Conservation (phyloP, 2,329 filamentous ascomycete genomes). For the Aspergillus sp. region DNA sequence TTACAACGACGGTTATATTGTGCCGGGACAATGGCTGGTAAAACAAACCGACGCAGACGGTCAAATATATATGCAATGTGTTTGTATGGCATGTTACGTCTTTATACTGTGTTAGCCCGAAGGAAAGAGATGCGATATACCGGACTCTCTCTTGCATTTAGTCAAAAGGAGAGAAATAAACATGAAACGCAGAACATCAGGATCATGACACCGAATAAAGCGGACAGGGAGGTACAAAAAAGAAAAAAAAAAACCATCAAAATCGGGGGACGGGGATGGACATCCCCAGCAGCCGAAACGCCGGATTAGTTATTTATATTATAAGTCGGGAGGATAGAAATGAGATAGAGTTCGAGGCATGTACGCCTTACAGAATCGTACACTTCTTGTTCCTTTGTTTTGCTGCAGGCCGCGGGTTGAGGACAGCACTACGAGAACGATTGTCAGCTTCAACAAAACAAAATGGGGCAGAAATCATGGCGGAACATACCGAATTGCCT, state of each 20-base stretch:
- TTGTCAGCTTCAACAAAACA: neutral
- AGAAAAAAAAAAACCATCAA: conserved; percentile 25
- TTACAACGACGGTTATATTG: no score
- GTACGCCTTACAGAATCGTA: conserved; percentile 41
- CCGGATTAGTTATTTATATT: conserved; percentile 42
- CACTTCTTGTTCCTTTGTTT: conserved; percentile 50
- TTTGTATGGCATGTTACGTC: conserved; percentile 28
- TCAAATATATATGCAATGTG: conserved; percentile 16
- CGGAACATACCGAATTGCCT: conserved; percentile 82
- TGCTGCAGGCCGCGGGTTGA: conserved; percentile 48
- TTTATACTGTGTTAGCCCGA: conserved; percentile 24
- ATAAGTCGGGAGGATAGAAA: conserved; percentile 27
- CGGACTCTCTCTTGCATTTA: conserved; percentile 14
- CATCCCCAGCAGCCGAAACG: conserved; percentile 32
- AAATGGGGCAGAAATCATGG: neutral
- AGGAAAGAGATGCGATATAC: conserved; percentile 11
- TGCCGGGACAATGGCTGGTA: no score
- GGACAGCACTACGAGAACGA: conserved; percentile 40
- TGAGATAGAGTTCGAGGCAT: neutral
- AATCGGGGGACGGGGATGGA: conserved; percentile 22
- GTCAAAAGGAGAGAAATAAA: neutral
- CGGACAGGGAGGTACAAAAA: conserved; percentile 13
- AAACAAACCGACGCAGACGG: neutral
- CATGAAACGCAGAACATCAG: conserved; percentile 17
- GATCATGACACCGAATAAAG: conserved; percentile 20